Evolutionary conservation across 1,284 basidiomycete genomes (phyloP), one percentile per base, ranked within the genome.

Genomic region (Cutaneotrichosporon sp.): DNA sequence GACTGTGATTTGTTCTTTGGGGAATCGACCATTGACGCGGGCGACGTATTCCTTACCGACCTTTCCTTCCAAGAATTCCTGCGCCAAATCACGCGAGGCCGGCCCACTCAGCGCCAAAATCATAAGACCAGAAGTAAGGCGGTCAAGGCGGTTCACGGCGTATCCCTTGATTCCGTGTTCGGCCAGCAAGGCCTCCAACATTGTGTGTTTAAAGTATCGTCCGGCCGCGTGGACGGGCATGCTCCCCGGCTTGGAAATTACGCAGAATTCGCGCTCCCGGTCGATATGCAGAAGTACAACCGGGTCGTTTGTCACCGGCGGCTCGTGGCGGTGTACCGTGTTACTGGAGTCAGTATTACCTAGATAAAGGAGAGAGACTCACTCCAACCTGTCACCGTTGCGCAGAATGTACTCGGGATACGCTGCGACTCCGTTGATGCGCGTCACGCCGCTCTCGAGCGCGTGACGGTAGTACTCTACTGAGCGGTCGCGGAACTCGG

Each of bases 91-190:
- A 22, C 87, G 84, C 0, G 94, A 92, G 31, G 90, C 85, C 55
- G 86, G 82, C 2, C 88, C 83, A 14, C 88, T 89, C 14, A 94
- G 84, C 0, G 93, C 92, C 61, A 97, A 85, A 69, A 99, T 91
- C 94, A 99, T 96, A 62, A 98, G 84, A 5, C 97, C 97, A 0
- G 92, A 96, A 0, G 97, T 99, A 21, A 99, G 83, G 58, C 97
- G 85, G 80, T 99, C 97, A 55, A 99, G 83, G 56, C 97, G 86
- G 77, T 99, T 99, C 47, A 94, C 90, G 65, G 96, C 94, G 26
- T 65, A 60, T 11, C 50, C 87, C 73, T 90, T 90, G 65, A 90
- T 89, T 1, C 89, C 90, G 72, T 93, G 90, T 64, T 98, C 95
- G 56, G 87, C 82, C 72, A 90, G 87, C 47, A 99, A 84, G 40